Evolutionary conservation across 371 early-diverging fungal species (phyloP), one percentile per base, ranked within the genome.

Genomic region (Syncephalastrum racemosum): DNA sequence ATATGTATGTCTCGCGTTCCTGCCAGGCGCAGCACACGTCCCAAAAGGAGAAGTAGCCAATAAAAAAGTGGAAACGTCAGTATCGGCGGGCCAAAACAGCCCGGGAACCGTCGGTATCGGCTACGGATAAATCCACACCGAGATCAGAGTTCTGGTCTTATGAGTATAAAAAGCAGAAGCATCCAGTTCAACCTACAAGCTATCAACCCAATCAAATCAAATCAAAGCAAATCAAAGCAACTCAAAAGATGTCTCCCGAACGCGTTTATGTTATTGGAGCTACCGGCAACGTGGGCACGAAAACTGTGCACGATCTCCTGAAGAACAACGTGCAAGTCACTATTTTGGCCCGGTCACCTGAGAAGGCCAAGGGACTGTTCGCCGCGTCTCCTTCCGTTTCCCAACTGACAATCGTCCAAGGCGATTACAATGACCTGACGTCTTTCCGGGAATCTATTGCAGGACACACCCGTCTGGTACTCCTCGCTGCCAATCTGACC

Each of bases 391-490:
- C 36, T 8, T 31, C 36, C 0, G 6, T 68, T 44, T 14, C 52
- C 23, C 19, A 36, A 15, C 10, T 36, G 1, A 22, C 47, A 1
- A 24, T 56, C 23, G 57, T 69, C 8, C 53, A 69, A 59, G 75
- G 72, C n/a, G 72, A 71, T 50, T 65, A 63, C 20, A 40, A 23
- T 2, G 61, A 67, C 20, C 19, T 65, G 1, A 56, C 45, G 25
- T 48, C 63, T 22, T 52, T 67, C 8, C 51, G 63, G 15, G 42
- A 58, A 31, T 49, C 53, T 4, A 58, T 75, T 15, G 46, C 52
- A 12, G 68, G 72, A 1, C 68, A 71, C 20, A 64, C 65, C 1
- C 67, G 69, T 24, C 54, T 75, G 0, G 63, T 71, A 10, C 50
- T 72, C 5, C 27, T 71, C 2, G 50, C 68, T 16, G 13, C 19